phyloP scores from a whole-genome alignment of 2,329 filamentous ascomycete species.

The Penicillium brasilianum region DNA sequence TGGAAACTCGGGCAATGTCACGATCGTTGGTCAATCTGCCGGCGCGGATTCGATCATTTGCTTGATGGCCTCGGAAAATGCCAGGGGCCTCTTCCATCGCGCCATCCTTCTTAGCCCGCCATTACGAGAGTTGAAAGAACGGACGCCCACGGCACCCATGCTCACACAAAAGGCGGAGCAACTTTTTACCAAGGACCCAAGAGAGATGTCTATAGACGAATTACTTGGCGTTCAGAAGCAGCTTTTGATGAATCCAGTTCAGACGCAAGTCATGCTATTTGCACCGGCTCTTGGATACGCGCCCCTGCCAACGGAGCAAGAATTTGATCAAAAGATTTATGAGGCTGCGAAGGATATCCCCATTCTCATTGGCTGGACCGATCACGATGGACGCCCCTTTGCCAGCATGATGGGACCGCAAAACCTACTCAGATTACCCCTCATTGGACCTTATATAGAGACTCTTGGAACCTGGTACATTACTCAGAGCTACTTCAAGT shows the following conservation, averaged over 20 bases:
- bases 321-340: constrained; percentile 10
- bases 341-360: constrained; percentile 4
- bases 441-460: constrained; percentile 12
- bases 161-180: constrained; percentile 7
- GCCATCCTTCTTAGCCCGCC: constrained; percentile 14
- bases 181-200: constrained; percentile 4
- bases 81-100: constrained; percentile 11
- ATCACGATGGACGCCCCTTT: constrained; percentile 12
- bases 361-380: constrained; percentile 12
- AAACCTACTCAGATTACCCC: constrained; percentile 6
- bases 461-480: constrained; percentile 15
- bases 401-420: constrained; percentile 14
- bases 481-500: constrained; percentile 13
- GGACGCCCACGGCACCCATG: background rate
- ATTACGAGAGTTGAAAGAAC: constrained; percentile 11
- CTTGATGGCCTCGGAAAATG: constrained; percentile 10
- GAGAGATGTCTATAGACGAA: constrained; percentile 9
- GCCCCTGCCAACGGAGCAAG: constrained; percentile 1
- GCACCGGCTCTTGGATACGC: constrained; percentile 6
- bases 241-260: constrained; percentile 7
- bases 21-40: constrained; percentile 10
- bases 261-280: constrained; percentile 15
- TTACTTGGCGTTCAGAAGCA: constrained; percentile 11
- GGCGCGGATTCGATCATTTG: constrained; percentile 17
- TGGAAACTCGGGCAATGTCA: constrained; percentile 6